Conservation (phyloP, 768 basidiomycete species). For the Terana coerulea region DNA sequence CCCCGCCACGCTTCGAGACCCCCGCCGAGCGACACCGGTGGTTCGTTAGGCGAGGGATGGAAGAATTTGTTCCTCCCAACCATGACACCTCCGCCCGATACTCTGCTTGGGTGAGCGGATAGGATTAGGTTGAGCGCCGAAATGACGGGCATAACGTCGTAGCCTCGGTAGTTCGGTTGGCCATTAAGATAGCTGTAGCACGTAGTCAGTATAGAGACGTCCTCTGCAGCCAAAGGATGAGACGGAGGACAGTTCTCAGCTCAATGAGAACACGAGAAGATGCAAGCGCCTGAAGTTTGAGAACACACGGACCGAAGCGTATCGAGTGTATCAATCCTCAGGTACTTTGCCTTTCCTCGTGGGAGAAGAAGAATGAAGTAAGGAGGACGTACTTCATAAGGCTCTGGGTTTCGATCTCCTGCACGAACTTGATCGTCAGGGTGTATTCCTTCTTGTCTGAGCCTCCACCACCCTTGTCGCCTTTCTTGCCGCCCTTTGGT, state of each 20-base stretch:
- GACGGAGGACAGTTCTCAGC: neutral
- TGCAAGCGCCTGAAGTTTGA: conserved; percentile 13
- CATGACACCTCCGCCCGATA: conserved; percentile 40
- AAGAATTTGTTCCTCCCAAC: conserved; percentile 53
- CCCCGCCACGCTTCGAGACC: conserved; percentile 61
- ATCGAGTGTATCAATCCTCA: conserved; percentile 15
- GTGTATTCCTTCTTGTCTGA: conserved; percentile 37
- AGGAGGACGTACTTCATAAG: conserved; percentile 33
- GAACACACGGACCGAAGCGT: conserved; percentile 7
- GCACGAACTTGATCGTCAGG: conserved; percentile 39
- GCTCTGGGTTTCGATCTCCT: conserved; percentile 40
- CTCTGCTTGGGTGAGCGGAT: conserved; percentile 38
- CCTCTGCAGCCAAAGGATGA: neutral
- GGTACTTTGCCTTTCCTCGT: conserved; percentile 7
- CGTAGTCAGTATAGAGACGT: conserved; percentile 4
- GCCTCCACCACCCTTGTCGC: conserved; percentile 14
- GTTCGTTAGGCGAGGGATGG: conserved; percentile 33
- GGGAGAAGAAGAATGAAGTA: neutral
- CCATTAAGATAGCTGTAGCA: conserved; percentile 41
- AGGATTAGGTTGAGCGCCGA: conserved; percentile 49
- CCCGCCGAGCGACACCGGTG: conserved; percentile 34
- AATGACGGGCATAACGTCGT: conserved; percentile 44
- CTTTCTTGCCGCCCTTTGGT: conserved; percentile 22
- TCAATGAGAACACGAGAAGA: conserved; percentile 6
- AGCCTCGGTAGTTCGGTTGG: conserved; percentile 37